These are phyloP conservation scores for Rhodotorula sp. DNA, from an alignment of 1,284 basidiomycete genomes.

Conservation along the genomic window DNA sequence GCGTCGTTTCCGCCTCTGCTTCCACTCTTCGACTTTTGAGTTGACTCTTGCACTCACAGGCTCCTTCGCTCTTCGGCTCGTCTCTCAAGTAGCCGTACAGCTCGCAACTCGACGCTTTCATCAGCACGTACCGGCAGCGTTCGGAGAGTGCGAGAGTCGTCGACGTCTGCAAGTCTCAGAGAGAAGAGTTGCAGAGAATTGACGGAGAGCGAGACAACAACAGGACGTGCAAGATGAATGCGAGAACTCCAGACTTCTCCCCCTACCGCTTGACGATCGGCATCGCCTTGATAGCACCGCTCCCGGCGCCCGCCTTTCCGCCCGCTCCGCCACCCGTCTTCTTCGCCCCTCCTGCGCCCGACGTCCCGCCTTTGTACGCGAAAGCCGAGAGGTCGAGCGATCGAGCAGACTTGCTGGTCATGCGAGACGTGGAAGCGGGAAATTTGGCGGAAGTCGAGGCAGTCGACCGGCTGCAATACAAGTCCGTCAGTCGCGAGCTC, in stretches of 20 bases:
- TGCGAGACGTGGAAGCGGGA: neutral
- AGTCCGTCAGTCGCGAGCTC: too few relatives aligned
- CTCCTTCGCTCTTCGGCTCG: neutral
- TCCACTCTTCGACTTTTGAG: neutral
- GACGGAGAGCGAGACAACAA: conserved; percentile 1
- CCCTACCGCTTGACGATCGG: conserved; percentile 9
- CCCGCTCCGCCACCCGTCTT: neutral
- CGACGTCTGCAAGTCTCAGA: too few relatives aligned
- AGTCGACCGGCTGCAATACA: neutral
- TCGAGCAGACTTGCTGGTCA: neutral
- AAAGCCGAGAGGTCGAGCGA: conserved; percentile 8
- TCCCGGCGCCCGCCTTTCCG: neutral
- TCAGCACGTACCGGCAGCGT: too few relatives aligned
- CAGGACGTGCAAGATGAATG: neutral
- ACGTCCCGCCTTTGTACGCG: neutral
- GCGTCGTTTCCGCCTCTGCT: neutral
- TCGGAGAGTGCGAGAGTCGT: too few relatives aligned
- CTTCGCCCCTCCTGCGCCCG: neutral
- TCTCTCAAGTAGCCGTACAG: too few relatives aligned
- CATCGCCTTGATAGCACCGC: conserved; percentile 28
- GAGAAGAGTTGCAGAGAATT: neutral
- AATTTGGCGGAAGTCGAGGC: neutral
- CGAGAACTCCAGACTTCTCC: neutral
- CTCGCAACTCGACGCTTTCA: neutral
- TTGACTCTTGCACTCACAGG: neutral